Percentiles rank a stretch among this genome's conserved stretches.
phyloP scores from a whole-genome alignment of 2,329 filamentous ascomycete species.

The Waltergamsia citrina region DNA sequence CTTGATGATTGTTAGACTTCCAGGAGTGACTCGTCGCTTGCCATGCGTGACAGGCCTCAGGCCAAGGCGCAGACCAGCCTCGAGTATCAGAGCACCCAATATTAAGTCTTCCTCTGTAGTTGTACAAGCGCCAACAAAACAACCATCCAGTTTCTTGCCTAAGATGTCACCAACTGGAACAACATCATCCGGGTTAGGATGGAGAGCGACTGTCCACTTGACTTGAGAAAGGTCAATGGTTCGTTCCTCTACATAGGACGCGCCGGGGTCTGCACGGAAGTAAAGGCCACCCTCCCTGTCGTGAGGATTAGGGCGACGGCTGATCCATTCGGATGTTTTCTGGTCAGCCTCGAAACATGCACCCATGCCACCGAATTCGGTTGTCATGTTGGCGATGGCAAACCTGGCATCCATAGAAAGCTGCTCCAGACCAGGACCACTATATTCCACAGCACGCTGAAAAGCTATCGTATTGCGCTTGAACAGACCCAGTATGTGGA shows the following conservation, averaged over 20 bases:
- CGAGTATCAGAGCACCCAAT: conserved; percentile 26
- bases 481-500: conserved; percentile 29
- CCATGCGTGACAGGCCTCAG: conserved; percentile 17
- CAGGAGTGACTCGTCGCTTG: conserved; percentile 27
- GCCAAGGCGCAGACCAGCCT: conserved; percentile 22
- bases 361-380: conserved; percentile 29
- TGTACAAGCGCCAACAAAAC: conserved; percentile 35
- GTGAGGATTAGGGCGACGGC: conserved; percentile 15
- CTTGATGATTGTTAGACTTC: conserved; percentile 23
- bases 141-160: conserved; percentile 24
- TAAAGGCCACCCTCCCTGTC: conserved; percentile 21
- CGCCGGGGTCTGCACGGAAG: conserved; percentile 25
- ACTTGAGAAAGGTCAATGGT: conserved; percentile 27
- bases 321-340: conserved; percentile 21
- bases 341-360: conserved; percentile 28
- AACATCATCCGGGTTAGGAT: conserved; percentile 31
- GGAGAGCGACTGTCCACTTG: conserved; percentile 23
- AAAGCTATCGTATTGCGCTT: conserved; percentile 35
- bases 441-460: conserved; percentile 33
- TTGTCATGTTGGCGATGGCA: conserved; percentile 36
- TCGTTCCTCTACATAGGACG: conserved; percentile 20
- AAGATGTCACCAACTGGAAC: conserved; percentile 21
- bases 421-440: conserved; percentile 25
- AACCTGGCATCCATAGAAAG: conserved; percentile 32
- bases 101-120: conserved; percentile 32